A percentile compares a stretch with the other conserved stretches of the same genome.
Conservation (phyloP, 2,329 filamentous ascomycete genomes). For the Pyrenophora seminiperda region DNA sequence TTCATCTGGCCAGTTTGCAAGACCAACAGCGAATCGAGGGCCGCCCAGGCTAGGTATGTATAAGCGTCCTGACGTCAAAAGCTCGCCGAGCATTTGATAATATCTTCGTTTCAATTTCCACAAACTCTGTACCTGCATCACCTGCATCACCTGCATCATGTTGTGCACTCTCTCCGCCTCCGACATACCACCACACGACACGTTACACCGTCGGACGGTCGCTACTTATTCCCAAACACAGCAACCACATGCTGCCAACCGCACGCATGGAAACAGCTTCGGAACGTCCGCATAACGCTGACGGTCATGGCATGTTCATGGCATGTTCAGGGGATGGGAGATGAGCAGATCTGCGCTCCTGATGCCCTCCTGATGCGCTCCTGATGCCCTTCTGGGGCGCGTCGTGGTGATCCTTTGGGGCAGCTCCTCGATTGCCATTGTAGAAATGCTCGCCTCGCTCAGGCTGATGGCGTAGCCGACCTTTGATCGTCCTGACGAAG, state of each 20-base stretch:
- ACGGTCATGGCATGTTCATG: neutral
- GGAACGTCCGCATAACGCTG: slow-evolving; percentile 5
- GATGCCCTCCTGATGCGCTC: neutral
- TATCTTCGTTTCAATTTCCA: slow-evolving; percentile 9
- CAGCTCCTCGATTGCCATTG: slow-evolving; percentile 3
- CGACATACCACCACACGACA: slow-evolving; percentile 13
- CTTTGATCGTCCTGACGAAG: neutral
- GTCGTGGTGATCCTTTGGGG: slow-evolving; percentile 4
- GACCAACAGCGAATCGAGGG: neutral
- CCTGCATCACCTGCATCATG: slow-evolving; percentile 1
- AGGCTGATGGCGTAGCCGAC: neutral
- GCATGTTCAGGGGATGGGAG: slow-evolving; percentile 4
- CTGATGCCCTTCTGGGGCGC: neutral
- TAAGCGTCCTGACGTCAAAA: neutral
- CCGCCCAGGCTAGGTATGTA: neutral
- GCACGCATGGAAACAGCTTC: slow-evolving; percentile 11
- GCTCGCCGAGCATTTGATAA: neutral
- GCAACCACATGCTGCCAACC: slow-evolving; percentile 14
- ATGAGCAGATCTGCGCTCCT: slow-evolving; percentile 7
- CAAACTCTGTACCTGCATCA: neutral
- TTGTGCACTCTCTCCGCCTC: slow-evolving; percentile 2
- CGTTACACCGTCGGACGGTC: slow-evolving; percentile 18
- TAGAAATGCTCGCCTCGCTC: slow-evolving; percentile 1
- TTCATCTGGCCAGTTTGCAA: neutral
- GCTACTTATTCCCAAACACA: slow-evolving; percentile 14